A percentile compares a stretch with the other conserved stretches of the same genome.
These are phyloP conservation scores for Globisporangium takayamanum DNA, from an alignment of 352 stramenopile species.

Conservation along the genomic window DNA sequence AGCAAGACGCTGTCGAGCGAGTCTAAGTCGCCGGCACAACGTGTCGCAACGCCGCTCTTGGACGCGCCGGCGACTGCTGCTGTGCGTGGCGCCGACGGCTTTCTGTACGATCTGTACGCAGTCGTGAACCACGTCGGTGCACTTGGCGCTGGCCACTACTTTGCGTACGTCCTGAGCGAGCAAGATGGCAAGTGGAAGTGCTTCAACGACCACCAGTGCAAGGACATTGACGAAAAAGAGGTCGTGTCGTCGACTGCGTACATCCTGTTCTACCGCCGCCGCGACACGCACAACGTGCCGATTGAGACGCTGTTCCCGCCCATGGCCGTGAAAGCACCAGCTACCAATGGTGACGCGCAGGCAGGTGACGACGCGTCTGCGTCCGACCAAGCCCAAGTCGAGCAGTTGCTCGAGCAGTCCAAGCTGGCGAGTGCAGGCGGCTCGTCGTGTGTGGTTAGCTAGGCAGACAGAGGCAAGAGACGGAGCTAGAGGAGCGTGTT, in stretches of 20 bases:
- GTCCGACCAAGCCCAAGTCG: slow-evolving; percentile 48
- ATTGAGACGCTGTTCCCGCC: slow-evolving; percentile 80
- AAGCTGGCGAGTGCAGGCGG: slow-evolving; percentile 37
- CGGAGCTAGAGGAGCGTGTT: background rate
- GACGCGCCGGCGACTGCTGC: slow-evolving; percentile 55
- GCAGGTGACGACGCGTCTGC: slow-evolving; percentile 27
- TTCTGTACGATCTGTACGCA: slow-evolving; percentile 95
- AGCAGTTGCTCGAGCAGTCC: slow-evolving; percentile 65
- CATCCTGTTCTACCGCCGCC: slow-evolving; percentile 87
- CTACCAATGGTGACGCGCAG: background rate
- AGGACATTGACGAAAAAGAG: slow-evolving; percentile 83
- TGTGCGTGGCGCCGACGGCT: slow-evolving; percentile 40
- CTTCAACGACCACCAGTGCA: slow-evolving; percentile 95
- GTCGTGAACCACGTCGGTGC: slow-evolving; percentile 97
- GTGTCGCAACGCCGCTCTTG: slow-evolving; percentile 27
- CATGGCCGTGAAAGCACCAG: slow-evolving; percentile 21
- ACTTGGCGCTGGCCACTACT: slow-evolving; percentile 95
- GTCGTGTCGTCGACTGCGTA: slow-evolving; percentile 86
- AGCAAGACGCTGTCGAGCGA: background rate
- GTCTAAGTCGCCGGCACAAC: slow-evolving; percentile 1
- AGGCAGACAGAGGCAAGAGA: background rate
- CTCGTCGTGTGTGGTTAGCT: slow-evolving; percentile 58
- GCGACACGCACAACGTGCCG: slow-evolving; percentile 51
- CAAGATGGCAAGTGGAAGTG: slow-evolving; percentile 94
- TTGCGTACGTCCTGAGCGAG: slow-evolving; percentile 78